Percentiles rank a stretch among this genome's conserved stretches.
phyloP scores from a whole-genome alignment of 78 protist species.

The Trichosphaerium sp. region DNA sequence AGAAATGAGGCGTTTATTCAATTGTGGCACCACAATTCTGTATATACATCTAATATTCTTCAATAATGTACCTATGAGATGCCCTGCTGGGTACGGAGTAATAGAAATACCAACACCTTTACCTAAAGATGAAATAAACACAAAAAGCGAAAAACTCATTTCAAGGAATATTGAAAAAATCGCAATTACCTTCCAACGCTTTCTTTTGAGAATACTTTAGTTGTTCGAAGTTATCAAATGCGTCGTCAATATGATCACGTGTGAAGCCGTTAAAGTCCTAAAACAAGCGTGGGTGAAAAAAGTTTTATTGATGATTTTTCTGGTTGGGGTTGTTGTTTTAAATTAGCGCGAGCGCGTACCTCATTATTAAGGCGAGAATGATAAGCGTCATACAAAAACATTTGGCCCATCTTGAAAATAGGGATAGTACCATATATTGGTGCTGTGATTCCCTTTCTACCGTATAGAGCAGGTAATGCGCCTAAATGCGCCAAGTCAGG shows the following conservation, averaged over 20 bases:
- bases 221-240: conserved; percentile 46
- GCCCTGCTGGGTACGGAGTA: conserved; percentile 49
- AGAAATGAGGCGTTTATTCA: too few species aligned
- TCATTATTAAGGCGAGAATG: too few species aligned
- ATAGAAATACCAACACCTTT: conserved; percentile 22
- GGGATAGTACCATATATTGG: conserved; percentile 84
- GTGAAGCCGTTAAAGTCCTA: conserved; percentile 31
- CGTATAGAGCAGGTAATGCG: conserved; percentile 67
- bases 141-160: too few species aligned
- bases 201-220: conserved; percentile 52
- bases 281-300: conserved; percentile 9
- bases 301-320: neutral
- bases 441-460: conserved; percentile 40
- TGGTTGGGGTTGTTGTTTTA: conserved; percentile 2
- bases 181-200: neutral
- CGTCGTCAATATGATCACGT: conserved; percentile 58
- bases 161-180: too few species aligned
- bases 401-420: conserved; percentile 69
- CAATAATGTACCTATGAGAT: too few species aligned
- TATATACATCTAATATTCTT: too few species aligned
- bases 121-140: too few species aligned
- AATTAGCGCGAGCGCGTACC: too few species aligned
- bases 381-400: conserved; percentile 70
- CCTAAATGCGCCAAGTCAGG: conserved; percentile 80
- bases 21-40: too few species aligned